Base-by-base conservation (phyloP, 768 basidiomycete species). In the Obba rivulosa region DNA sequence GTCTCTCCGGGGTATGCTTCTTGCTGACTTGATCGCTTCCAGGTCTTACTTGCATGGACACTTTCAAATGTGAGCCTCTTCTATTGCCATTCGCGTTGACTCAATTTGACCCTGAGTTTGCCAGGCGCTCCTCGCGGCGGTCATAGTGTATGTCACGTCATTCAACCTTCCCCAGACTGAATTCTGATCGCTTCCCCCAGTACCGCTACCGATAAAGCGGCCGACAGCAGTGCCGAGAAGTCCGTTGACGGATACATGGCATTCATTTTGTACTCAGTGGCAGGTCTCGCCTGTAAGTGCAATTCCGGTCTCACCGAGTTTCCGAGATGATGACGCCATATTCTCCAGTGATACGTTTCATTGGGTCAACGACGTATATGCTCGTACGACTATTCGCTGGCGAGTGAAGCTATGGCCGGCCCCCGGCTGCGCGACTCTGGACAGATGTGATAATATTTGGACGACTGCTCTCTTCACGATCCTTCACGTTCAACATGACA, bases 221-320 rank as follows among this genome's bases (percentile, higher is more conserved):
- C 74, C 24, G 69, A 64, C 40, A 62, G 62, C 7, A 69, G 75
- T 17, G 78, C 79, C 2, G 70, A 70, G 22, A 64, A 64, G 1
- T 74, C 81, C 23, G 87, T 92, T 3, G 82, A 80, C 47, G 90
- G 89, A 2, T 95, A 95, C 62, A 87, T 95, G 85, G 79, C 84
- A 14, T 91, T 93, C 63, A 71, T 96, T 51, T 66, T 97, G 47
- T 93, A 84, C 68, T 90, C 89, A 1, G 91, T 95, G 39, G 88
- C 87, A 4, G 83, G 88, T 11, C 78, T 96, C 35, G 91, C 92
- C 11, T 74, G 92, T 95, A 60, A 67, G 92, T 77, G n/a, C 24
- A n/a, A 24, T 37, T 21, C 14, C 34, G 18, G 7, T 43, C 13
- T 35, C n/a, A 35, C 20, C 10, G 25, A 8, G 14, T 16, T 17